A percentile compares a stretch with the other conserved stretches of the same genome.
Conservation (phyloP, 75 land plant species). For the Chamaecyparis obtusa region DNA sequence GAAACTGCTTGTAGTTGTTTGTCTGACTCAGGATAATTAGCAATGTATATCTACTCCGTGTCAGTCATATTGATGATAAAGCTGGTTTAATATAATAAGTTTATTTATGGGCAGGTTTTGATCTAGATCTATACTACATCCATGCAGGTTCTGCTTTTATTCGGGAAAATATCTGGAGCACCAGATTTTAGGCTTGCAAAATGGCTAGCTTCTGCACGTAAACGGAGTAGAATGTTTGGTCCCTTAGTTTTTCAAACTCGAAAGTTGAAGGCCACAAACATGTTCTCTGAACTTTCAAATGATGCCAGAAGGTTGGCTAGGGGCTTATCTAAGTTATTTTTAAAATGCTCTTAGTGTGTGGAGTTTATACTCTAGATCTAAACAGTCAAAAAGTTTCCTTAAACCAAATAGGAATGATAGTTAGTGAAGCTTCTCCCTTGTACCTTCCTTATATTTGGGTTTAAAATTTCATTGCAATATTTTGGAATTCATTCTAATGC, state of each 20-base stretch:
- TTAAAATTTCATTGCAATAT: background rate
- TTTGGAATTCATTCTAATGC: background rate
- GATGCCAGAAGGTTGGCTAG: background rate
- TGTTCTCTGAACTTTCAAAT: conserved; percentile 16
- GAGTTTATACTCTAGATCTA: background rate
- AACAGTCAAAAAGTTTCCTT: background rate
- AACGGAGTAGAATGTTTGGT: conserved; percentile 35
- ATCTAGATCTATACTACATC: background rate
- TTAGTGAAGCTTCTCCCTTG: background rate
- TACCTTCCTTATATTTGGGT: background rate
- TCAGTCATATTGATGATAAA: background rate
- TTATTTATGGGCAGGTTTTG: background rate
- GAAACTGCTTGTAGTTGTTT: background rate
- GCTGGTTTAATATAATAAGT: background rate
- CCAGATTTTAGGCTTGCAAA: conserved; percentile 41
- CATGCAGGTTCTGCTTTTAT: background rate
- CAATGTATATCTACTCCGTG: background rate
- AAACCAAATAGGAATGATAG: background rate
- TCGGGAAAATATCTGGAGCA: conserved; percentile 18
- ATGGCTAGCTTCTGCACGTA: conserved; percentile 67
- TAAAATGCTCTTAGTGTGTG: background rate
- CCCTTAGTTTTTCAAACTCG: conserved; percentile 50
- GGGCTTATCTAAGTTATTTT: background rate
- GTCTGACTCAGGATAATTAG: background rate
- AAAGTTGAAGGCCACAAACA: conserved; percentile 2